Evolutionary conservation across 1,139 yeast species (phyloP), one percentile per base, ranked within the genome.

Genomic region (Wickerhamomyces sp.): DNA sequence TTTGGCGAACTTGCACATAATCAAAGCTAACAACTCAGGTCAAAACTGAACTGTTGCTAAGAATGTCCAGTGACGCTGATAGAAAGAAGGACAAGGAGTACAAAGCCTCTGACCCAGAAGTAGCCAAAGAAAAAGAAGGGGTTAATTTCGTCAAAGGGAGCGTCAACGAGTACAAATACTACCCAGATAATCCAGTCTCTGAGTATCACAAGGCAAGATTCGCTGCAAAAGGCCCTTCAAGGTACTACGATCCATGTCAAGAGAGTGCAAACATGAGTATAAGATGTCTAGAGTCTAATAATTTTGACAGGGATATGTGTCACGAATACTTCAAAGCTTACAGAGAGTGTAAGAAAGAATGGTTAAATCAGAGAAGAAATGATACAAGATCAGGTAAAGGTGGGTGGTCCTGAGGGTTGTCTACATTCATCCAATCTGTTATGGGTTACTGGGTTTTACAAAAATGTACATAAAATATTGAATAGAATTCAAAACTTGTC

Each of bases 241-340:
- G 84, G 63, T 93, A 76, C 63, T 91, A 85, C 60, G 97, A 93
- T 61, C 98, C 99, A 0, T 93, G 99, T 65, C 86, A 84, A 46
- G 91, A 89, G 60, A 84, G 95, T 39, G 75, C 96, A 26, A 84
- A 81, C 62, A 93, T 95, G 76, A 86, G 96, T 34, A 71, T 90
- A 57, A 79, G 78, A 54, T 93, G 99, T 58, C 71, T 93, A 61
- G 88, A 81, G 51, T 66, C 83, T 50, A 78, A 89, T 59, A 78
- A 85, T 59, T 91, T 84, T 58, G 93, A 88, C 53, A 78, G 83
- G 53, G 76, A 78, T 29, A 79, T 79, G 49, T 93, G 99, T 63
- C 78, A 76, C 52, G 95, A 87, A 52, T 91, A 88, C 60, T 93
- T 91, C 62, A 90, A 84, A 56, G 96, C 97, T 0, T 93, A 91